Evolutionary conservation across 768 basidiomycete species (phyloP).

Genomic region (Lenzites betulinus): DNA sequence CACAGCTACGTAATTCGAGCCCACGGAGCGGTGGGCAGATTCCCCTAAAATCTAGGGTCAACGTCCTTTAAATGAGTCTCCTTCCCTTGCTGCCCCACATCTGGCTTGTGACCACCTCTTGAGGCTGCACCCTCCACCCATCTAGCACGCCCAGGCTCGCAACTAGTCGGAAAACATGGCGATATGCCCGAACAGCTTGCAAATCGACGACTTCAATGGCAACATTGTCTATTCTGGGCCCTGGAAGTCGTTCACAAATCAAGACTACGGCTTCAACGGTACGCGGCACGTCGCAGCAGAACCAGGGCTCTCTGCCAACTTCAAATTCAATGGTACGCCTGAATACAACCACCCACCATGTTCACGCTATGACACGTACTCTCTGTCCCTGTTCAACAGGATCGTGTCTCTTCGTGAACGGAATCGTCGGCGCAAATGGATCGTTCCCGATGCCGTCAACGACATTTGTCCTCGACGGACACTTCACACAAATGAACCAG

Average conservation of each 20-base stretch:
- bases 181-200: not conserved
- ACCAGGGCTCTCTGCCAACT: conserved; percentile 8
- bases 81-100: too few relatives aligned
- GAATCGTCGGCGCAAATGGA: not conserved
- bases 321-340: conserved; percentile 9
- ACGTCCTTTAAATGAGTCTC: too few relatives aligned
- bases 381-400: not conserved
- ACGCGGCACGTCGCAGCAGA: conserved; percentile 6
- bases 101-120: too few relatives aligned
- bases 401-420: not conserved
- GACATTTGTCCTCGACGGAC: conserved; percentile 12
- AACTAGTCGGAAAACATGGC: not conserved
- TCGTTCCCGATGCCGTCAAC: conserved; percentile 2
- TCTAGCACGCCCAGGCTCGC: too few relatives aligned
- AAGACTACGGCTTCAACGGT: conserved; percentile 4
- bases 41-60: too few relatives aligned
- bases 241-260: conserved; percentile 6
- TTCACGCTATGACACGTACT: too few relatives aligned
- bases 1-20: too few relatives aligned
- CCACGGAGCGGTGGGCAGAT: too few relatives aligned
- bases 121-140: too few relatives aligned
- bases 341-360: too few relatives aligned
- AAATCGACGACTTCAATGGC: not conserved
- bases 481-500: conserved; percentile 6
- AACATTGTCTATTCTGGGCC: not conserved